Evolutionary conservation across 768 basidiomycete species (phyloP), one percentile per base, ranked within the genome.

Genomic region (Suillus discolor): DNA sequence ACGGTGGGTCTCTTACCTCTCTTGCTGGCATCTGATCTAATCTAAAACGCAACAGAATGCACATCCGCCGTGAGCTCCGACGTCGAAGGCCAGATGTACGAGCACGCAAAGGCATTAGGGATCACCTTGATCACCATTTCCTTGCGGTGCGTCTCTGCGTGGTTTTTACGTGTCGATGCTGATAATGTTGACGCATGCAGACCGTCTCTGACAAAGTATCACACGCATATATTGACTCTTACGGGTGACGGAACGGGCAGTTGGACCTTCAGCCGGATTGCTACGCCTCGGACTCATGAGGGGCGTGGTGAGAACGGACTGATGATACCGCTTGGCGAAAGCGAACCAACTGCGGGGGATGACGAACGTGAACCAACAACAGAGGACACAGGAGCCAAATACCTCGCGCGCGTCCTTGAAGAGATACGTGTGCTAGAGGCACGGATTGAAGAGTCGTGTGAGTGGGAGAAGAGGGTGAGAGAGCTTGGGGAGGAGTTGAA

Each of bases 21-120:
- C 18, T 31, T 31, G 0, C 31, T 25, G 15, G 12, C 75, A 95
- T 96, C 7, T 88, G 96, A 75, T 67, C 69, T 0, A 31, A 60
- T 67, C 69, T 36, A 64, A 68, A 34, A 61, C 5, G 18, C 23
- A 18, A 15, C 72, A 92, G 96, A 99, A 73, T 97, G 95, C 76
- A 98, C 96, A 7, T 94, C 92, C 63, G 97, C 96, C 1, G 94
- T 99, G 12, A 96, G 94, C 15, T 93, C 92, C 67, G 97, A 99
- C 73, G 96, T 98, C 25, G 96, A 99, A 75, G 96, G 96, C 0
- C 82, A 87, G 68, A 96, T 99, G 93, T 99, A 98, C 79, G 92
- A 96, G 74, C 89, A 93, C 68, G 90, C 92, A 36, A 97, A 97
- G 77, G 84, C 88, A 39, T 81, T 93, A 15, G 94, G 91, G 1